A percentile compares a stretch with the other conserved stretches of the same genome.
phyloP scores from a whole-genome alignment of 139 green algal genomes.

The Microglena sp. region DNA sequence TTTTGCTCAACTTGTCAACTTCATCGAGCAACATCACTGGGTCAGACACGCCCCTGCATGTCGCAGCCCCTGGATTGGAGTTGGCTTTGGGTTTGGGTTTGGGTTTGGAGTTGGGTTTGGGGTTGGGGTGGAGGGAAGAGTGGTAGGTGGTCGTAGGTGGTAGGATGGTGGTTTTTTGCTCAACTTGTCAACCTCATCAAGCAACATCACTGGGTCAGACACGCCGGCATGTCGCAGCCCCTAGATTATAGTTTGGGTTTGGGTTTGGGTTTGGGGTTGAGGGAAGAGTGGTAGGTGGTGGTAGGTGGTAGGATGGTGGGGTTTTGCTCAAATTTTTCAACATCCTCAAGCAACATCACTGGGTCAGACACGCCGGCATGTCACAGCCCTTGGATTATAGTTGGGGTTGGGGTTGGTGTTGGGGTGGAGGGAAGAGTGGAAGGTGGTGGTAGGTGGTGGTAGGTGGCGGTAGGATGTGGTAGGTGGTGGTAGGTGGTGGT shows the following conservation, averaged over 20 bases:
- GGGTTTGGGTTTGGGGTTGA: background rate
- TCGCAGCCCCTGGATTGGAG: conserved; percentile 23
- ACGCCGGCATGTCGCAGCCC: conserved; percentile 36
- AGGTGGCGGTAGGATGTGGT: too few relatives aligned
- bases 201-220: conserved; percentile 87
- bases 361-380: too few relatives aligned
- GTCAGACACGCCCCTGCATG: conserved; percentile 57
- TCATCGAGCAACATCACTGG: conserved; percentile 95
- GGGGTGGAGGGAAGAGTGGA: too few relatives aligned
- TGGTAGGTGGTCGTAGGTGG: too few relatives aligned
- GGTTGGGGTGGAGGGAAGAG: background rate
- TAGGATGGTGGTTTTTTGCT: too few relatives aligned
- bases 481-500: too few relatives aligned
- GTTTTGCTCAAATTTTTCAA: too few relatives aligned
- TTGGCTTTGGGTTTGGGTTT: background rate
- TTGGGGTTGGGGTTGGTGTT: too few relatives aligned
- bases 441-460: too few relatives aligned
- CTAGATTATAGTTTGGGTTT: conserved; percentile 11
- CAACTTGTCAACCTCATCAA: conserved; percentile 97
- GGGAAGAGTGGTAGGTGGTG: too few relatives aligned
- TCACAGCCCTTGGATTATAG: too few relatives aligned
- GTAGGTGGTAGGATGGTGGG: background rate
- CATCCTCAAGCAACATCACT: too few relatives aligned
- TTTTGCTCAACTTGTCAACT: conserved; percentile 85
- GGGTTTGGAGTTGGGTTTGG: background rate